A percentile compares a stretch with the other conserved stretches of the same genome.
These are phyloP conservation scores for Pseudopyrenochaeta lycopersici DNA, from an alignment of 2,329 filamentous ascomycete species.

Conservation along the genomic window DNA sequence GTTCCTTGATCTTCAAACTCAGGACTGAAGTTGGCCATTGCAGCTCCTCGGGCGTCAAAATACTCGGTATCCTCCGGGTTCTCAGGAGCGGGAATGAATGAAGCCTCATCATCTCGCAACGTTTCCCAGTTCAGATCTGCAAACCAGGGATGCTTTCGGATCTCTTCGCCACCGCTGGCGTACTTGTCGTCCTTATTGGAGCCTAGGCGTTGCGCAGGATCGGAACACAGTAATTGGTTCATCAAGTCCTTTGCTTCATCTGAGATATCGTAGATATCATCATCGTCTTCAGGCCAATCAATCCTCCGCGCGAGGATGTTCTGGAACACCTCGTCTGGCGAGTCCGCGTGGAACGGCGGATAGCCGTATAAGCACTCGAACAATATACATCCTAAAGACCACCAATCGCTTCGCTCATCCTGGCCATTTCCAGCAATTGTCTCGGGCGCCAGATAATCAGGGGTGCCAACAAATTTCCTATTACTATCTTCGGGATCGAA, in stretches of 20 bases:
- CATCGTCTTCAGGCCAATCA: slow-evolving; percentile 88
- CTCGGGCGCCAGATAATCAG: slow-evolving; percentile 95
- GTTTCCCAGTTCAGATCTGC: slow-evolving; percentile 86
- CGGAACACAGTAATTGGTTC: slow-evolving; percentile 86
- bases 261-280: slow-evolving; percentile 77
- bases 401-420: slow-evolving; percentile 99
- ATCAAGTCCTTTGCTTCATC: slow-evolving; percentile 92
- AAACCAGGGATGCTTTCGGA: slow-evolving; percentile 91
- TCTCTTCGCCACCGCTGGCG: slow-evolving; percentile 86
- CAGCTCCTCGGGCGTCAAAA: slow-evolving; percentile 91
- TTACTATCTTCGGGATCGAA: slow-evolving; percentile 96
- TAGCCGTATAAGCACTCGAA: slow-evolving; percentile 96
- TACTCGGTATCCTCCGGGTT: slow-evolving; percentile 98
- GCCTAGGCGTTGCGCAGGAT: slow-evolving; percentile 83
- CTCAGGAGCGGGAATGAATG: slow-evolving; percentile 91
- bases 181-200: slow-evolving; percentile 86
- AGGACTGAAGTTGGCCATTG: slow-evolving; percentile 88
- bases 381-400: slow-evolving; percentile 98
- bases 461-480: slow-evolving; percentile 93
- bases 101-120: slow-evolving; percentile 91
- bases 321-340: slow-evolving; percentile 93
- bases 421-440: slow-evolving; percentile 95
- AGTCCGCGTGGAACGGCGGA: slow-evolving; percentile 89
- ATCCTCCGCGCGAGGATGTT: slow-evolving; percentile 92
- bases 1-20: slow-evolving; percentile 91